Base-by-base conservation (phyloP, 2,329 filamentous ascomycete species). In the Diaporthe batatas region DNA sequence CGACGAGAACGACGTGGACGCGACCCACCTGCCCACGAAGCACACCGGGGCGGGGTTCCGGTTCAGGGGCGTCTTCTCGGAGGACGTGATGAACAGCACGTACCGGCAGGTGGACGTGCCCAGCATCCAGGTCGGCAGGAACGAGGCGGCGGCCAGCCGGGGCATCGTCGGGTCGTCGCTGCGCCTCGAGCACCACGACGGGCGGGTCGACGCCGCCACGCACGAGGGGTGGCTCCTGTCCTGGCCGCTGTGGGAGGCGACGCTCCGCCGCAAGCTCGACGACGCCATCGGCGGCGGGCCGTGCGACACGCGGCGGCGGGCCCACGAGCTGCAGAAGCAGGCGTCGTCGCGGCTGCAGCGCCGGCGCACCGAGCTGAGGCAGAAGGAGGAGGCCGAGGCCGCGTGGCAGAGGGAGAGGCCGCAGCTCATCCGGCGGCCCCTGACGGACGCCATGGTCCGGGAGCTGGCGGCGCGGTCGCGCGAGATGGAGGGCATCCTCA, bases 31-130 rank as follows among this genome's bases (percentile, higher is more conserved):
- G 47, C 68, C 68, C 16, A 62, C 23, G 7, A 70, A 51, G 6
- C 18, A 23, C n/a, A 25, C 25, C 0, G 53, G 23, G 10, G 10
- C 58, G 11, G 73, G 73, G 1, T 74, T 74, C 36, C 34, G 25
- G 36, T 65, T 49, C 5, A 39, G 25, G 10, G 21, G 23, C 21
- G 34, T 70, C 16, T 54, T 44, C 8, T 21, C 11, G 14, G 73
- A 68, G 29, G 34, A 67, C 7, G 18, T 21, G 6, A 47, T 73
- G 34, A 44, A 25, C 8, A 44, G 44, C 32, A 34, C 71, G 5
- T 71, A 67, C 47, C 25, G 51, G 1, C 73, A 74, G 44, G 67
- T 74, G 0, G 29, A 74, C 2, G 73, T 74, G 1, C 73, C 71
- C 7, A 25, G 44, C 3, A 54, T 74, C 18, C 12, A 29, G 18